Evolutionary conservation across 306 rosid genomes (phyloP).

Genomic region (Malus sylvestris): DNA sequence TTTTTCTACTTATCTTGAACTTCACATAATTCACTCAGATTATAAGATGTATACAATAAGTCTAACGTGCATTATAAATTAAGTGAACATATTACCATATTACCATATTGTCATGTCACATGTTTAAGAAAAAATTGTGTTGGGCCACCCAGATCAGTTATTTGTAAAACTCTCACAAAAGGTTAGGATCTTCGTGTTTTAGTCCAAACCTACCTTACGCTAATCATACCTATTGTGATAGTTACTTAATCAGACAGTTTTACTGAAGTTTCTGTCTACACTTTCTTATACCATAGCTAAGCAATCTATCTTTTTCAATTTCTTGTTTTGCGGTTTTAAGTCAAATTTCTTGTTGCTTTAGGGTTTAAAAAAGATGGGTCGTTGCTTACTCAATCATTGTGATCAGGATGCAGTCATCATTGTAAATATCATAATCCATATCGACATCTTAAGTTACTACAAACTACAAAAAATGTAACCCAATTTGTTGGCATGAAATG

Average conservation of each 20-base stretch:
- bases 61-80: background rate
- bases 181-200: no score
- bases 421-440: background rate
- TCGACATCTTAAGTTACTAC: background rate
- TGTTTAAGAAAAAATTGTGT: background rate
- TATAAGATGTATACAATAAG: background rate
- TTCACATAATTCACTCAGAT: no score
- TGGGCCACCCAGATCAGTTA: no score
- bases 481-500: background rate
- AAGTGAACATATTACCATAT: background rate
- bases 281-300: no score
- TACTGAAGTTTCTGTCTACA: no score
- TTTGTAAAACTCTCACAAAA: no score
- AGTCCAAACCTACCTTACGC: no score
- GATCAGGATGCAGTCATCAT: background rate
- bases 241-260: no score
- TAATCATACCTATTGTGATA: no score
- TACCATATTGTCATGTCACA: background rate
- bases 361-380: background rate
- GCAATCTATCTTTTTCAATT: background rate
- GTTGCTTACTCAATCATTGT: constrained; percentile 7
- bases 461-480: background rate
- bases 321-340: no score
- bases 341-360: no score
- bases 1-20: no score